These are phyloP conservation scores for Dujonia santamariae DNA, from an alignment of 1,139 yeast genomes.

Conservation along the genomic window DNA sequence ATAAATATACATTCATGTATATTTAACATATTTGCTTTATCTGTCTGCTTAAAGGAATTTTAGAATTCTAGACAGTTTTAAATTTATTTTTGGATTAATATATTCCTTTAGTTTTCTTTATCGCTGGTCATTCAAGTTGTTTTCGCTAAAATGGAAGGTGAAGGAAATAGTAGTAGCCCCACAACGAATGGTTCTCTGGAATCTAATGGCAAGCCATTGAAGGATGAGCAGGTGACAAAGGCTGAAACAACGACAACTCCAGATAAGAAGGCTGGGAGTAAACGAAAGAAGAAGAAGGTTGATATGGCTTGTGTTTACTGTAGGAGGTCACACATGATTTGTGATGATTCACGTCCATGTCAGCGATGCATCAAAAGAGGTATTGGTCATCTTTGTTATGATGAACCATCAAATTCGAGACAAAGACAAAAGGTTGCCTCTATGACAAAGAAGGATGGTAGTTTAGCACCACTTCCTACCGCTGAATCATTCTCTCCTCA, in stretches of 20 bases:
- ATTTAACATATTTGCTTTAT: no score
- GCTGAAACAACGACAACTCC: conserved; percentile 1
- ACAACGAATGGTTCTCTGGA: no score
- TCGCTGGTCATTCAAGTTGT: no score
- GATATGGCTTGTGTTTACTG: conserved; percentile 86
- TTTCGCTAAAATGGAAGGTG: no score
- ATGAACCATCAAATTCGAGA: conserved; percentile 56
- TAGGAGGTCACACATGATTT: conserved; percentile 90
- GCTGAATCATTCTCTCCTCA: conserved; percentile 5
- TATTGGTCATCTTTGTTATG: conserved; percentile 86
- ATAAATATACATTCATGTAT: no score
- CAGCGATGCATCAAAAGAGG: conserved; percentile 82
- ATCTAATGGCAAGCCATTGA: no score
- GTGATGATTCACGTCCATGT: conserved; percentile 87
- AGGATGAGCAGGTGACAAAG: neutral
- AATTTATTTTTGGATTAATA: no score
- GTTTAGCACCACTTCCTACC: conserved; percentile 6
- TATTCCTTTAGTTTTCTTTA: no score
- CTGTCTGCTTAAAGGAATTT: no score
- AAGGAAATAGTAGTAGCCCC: no score
- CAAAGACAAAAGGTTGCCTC: conserved; percentile 41
- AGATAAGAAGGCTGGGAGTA: conserved; percentile 3
- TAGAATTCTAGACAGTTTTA: no score
- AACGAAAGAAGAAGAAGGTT: conserved; percentile 51
- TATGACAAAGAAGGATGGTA: conserved; percentile 15